Percentiles rank a stretch among this genome's conserved stretches.
Conservation (phyloP, 2,329 filamentous ascomycete species). For the Talaromyces sp. region DNA sequence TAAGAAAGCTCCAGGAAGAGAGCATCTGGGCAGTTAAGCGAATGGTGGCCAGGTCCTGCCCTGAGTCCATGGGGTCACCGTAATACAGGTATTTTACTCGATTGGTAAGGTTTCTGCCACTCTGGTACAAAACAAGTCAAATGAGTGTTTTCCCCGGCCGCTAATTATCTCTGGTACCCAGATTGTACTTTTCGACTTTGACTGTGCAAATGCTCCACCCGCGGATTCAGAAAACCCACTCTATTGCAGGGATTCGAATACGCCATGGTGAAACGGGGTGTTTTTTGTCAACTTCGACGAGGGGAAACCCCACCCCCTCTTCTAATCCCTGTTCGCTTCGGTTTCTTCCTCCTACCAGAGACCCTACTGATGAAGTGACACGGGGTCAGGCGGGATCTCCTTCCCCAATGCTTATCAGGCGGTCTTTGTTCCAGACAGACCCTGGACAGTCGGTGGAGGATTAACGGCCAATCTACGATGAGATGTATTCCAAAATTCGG, state of each 20-base stretch:
- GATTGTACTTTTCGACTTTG: not conserved
- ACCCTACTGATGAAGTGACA: not conserved
- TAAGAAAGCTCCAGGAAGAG: too few relatives aligned
- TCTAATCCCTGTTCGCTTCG: constrained; percentile 24
- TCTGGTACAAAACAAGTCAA: too few relatives aligned
- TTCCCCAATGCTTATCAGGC: not conserved
- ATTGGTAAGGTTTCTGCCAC: too few relatives aligned
- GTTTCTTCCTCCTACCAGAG: constrained; percentile 7
- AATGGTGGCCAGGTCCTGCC: too few relatives aligned
- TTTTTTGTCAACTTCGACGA: constrained; percentile 12
- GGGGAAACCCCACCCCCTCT: constrained; percentile 16
- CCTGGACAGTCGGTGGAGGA: not conserved
- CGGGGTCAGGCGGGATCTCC: not conserved
- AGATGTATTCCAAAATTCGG: not conserved
- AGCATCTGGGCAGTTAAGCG: too few relatives aligned
- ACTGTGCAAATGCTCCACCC: constrained; percentile 9
- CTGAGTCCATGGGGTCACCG: too few relatives aligned
- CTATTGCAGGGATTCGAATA: constrained; percentile 24
- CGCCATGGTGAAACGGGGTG: constrained; percentile 21
- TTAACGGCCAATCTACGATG: constrained; percentile 8
- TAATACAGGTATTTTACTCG: too few relatives aligned
- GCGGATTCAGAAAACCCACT: constrained; percentile 15
- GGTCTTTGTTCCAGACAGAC: constrained; percentile 6
- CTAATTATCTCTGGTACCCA: too few relatives aligned
- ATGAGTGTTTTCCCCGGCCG: too few relatives aligned